phyloP scores from a whole-genome alignment of 169 alveolate species.

The Toxoplasma gondii region DNA sequence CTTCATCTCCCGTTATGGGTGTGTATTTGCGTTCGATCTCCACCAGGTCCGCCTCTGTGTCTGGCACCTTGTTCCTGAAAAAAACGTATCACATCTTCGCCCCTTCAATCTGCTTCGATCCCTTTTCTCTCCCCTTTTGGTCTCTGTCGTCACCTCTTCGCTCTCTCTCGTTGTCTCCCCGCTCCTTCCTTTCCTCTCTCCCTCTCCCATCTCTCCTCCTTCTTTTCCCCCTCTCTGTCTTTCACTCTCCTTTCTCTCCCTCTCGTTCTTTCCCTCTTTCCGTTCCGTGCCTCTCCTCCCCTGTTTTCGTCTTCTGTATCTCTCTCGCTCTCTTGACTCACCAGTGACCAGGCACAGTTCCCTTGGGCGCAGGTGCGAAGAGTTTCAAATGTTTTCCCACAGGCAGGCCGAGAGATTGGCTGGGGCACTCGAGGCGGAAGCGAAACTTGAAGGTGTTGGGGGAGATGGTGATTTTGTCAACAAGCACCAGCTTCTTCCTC shows the following conservation, averaged over 20 bases:
- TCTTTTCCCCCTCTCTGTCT: neutral
- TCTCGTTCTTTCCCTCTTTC: neutral
- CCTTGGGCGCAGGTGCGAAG: slow-evolving; percentile 49
- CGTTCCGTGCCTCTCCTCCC: neutral
- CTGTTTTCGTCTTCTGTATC: neutral
- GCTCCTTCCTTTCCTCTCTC: neutral
- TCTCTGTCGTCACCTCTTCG: neutral
- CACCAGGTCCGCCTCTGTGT: slow-evolving; percentile 46
- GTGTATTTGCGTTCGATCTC: slow-evolving; percentile 76
- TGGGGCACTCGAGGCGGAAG: slow-evolving; percentile 64
- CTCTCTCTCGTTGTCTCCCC: neutral
- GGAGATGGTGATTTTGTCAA: slow-evolving; percentile 68
- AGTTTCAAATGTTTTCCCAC: slow-evolving; percentile 71
- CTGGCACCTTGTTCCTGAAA: slow-evolving; percentile 64
- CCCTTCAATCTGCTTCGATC: neutral
- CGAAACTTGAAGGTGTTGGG: slow-evolving; percentile 75
- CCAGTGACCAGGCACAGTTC: slow-evolving; percentile 34
- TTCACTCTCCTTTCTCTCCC: neutral
- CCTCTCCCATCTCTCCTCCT: neutral
- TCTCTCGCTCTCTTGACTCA: neutral
- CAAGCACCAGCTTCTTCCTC: slow-evolving; percentile 64
- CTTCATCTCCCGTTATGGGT: slow-evolving; percentile 71
- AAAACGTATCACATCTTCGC: neutral
- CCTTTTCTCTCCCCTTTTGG: neutral
- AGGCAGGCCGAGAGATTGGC: slow-evolving; percentile 71